These are phyloP conservation scores for Vicia villosa DNA, from an alignment of 306 rosid species.

Conservation along the genomic window DNA sequence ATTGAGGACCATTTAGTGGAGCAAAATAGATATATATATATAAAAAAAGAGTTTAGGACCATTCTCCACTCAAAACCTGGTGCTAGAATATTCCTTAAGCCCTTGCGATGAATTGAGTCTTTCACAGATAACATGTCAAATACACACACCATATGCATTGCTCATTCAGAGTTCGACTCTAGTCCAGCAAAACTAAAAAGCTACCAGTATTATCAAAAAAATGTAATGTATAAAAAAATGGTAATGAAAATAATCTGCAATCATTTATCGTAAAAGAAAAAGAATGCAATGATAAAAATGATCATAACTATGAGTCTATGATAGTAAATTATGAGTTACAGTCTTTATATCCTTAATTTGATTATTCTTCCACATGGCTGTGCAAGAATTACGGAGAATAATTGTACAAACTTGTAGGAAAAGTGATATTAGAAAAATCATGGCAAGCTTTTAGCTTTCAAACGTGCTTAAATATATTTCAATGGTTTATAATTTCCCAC, in stretches of 20 bases:
- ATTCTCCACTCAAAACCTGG: not conserved
- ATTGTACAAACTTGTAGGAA: no score
- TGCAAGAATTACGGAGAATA: constrained; percentile 20
- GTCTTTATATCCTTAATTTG: not conserved
- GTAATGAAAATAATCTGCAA: not conserved
- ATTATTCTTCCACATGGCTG: constrained; percentile 1
- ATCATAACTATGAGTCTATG: not conserved
- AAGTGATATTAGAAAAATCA: no score
- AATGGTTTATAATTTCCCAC: no score
- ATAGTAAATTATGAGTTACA: not conserved
- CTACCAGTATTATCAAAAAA: not conserved
- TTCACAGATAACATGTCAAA: not conserved
- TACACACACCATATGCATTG: not conserved
- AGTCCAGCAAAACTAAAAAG: not conserved
- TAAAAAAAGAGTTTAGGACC: no score
- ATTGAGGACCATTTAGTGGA: no score
- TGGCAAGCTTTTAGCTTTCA: no score
- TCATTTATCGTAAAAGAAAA: not conserved
- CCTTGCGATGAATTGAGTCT: not conserved
- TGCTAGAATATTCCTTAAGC: not conserved
- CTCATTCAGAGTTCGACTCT: not conserved
- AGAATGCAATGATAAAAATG: not conserved
- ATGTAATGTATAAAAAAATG: no score
- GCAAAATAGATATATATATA: no score
- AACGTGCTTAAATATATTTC: no score